Conservation (phyloP, 2,329 filamentous ascomycete genomes). For the Hypoxylon sp. region DNA sequence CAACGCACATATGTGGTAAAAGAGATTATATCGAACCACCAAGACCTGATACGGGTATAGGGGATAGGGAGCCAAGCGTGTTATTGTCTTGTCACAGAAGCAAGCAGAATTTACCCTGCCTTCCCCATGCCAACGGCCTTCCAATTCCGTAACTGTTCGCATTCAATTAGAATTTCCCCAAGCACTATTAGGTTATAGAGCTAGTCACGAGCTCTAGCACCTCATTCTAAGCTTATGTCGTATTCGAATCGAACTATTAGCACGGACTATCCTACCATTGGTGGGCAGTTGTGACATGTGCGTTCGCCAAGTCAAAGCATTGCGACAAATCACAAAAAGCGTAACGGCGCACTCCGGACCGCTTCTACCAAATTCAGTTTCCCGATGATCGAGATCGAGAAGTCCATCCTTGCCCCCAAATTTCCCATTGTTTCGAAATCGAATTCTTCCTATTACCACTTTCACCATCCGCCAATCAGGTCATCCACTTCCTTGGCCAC, state of each 20-base stretch:
- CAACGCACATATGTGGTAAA: slow-evolving; percentile 6
- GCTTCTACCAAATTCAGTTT: neutral
- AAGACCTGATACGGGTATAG: slow-evolving; percentile 5
- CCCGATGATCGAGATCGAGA: slow-evolving; percentile 36
- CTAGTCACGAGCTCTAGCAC: slow-evolving; percentile 29
- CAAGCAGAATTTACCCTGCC: neutral
- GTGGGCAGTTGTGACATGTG: slow-evolving; percentile 15
- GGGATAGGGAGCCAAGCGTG: neutral
- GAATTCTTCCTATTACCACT: slow-evolving; percentile 25
- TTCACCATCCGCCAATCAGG: slow-evolving; percentile 13
- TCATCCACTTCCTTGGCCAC: neutral
- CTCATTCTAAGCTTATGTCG: slow-evolving; percentile 38
- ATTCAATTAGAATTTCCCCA: slow-evolving; percentile 2
- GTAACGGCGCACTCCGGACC: slow-evolving; percentile 1
- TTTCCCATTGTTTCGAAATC: slow-evolving; percentile 39
- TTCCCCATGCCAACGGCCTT: slow-evolving; percentile 1
- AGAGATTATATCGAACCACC: slow-evolving; percentile 17
- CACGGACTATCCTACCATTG: slow-evolving; percentile 11
- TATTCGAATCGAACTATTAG: slow-evolving; percentile 20
- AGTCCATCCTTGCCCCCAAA: slow-evolving; percentile 24
- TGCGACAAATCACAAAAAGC: slow-evolving; percentile 25
- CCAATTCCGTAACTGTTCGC: neutral
- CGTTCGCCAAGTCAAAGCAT: slow-evolving; percentile 14
- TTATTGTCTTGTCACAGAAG: slow-evolving; percentile 4
- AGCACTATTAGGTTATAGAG: slow-evolving; percentile 15